These are phyloP conservation scores for Clarireedia monteithiana DNA, from an alignment of 2,329 filamentous ascomycete genomes.

Conservation along the genomic window DNA sequence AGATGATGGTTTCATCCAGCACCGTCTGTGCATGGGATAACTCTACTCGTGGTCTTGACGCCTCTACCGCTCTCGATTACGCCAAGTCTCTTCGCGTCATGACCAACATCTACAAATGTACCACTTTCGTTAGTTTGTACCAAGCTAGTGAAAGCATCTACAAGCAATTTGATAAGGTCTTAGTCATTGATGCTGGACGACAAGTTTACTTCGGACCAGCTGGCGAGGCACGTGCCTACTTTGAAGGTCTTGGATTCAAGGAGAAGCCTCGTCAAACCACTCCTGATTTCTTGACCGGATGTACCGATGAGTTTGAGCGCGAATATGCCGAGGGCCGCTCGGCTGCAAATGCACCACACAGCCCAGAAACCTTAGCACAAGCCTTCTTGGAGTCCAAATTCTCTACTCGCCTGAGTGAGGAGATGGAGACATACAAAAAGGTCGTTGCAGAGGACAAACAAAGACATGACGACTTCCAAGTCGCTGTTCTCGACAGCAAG, in stretches of 20 bases:
- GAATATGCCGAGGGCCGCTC: slow-evolving; percentile 61
- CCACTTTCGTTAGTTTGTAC: slow-evolving; percentile 60
- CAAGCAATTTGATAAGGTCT: slow-evolving; percentile 70
- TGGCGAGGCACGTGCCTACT: slow-evolving; percentile 63
- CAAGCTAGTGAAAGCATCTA: slow-evolving; percentile 65
- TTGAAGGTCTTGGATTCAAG: slow-evolving; percentile 55
- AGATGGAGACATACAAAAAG: slow-evolving; percentile 64
- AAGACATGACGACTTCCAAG: slow-evolving; percentile 66
- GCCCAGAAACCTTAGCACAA: slow-evolving; percentile 55
- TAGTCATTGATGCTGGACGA: slow-evolving; percentile 66
- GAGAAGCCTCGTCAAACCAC: slow-evolving; percentile 54
- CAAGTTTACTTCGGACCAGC: slow-evolving; percentile 59
- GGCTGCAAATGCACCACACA: slow-evolving; percentile 58
- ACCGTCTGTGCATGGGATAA: slow-evolving; percentile 76
- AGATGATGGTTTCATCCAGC: slow-evolving; percentile 66
- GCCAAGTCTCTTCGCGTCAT: slow-evolving; percentile 62
- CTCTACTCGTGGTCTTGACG: slow-evolving; percentile 68
- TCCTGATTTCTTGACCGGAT: slow-evolving; percentile 68
- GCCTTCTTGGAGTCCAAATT: slow-evolving; percentile 62
- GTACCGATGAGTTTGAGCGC: slow-evolving; percentile 67
- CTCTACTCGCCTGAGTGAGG: slow-evolving; percentile 47
- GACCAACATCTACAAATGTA: slow-evolving; percentile 68
- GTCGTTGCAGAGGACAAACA: slow-evolving; percentile 56
- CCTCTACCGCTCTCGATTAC: slow-evolving; percentile 71
- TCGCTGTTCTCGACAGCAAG: slow-evolving; percentile 71